Evolutionary conservation across 371 early-diverging fungal species (phyloP).

Genomic region (Capillidium rhysosporum): DNA sequence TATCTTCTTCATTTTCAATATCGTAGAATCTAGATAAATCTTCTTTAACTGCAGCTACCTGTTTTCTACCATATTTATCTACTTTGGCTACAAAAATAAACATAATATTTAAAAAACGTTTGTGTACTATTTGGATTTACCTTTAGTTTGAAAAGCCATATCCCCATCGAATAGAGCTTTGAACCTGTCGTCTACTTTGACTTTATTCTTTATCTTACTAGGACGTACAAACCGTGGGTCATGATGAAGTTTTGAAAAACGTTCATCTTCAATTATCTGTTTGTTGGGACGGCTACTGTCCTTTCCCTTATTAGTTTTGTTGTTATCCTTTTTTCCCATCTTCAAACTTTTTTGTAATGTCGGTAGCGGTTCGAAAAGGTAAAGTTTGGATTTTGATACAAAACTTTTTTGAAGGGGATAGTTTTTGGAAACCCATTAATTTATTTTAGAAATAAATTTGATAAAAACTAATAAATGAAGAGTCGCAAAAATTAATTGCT

Average conservation of each 20-base stretch:
- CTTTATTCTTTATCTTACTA: slow-evolving; percentile 57
- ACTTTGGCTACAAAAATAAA: slow-evolving; percentile 31
- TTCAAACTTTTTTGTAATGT: background rate
- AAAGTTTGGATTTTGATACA: too few species aligned
- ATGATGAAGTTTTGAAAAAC: slow-evolving; percentile 60
- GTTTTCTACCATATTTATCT: slow-evolving; percentile 73
- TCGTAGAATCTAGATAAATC: slow-evolving; percentile 35
- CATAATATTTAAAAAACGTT: slow-evolving; percentile 4
- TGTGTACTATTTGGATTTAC: slow-evolving; percentile 39
- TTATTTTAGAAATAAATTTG: too few species aligned
- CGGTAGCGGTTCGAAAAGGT: too few species aligned
- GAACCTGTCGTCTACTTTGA: slow-evolving; percentile 82
- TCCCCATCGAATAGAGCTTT: slow-evolving; percentile 51
- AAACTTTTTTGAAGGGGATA: too few species aligned
- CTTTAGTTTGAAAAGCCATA: slow-evolving; percentile 31
- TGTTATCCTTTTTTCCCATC: slow-evolving; percentile 1
- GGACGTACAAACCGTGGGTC: slow-evolving; percentile 79
- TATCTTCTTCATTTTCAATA: slow-evolving; percentile 22
- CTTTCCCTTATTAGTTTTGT: background rate
- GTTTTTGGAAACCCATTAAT: too few species aligned
- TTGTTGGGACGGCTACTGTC: background rate
- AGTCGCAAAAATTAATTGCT: too few species aligned
- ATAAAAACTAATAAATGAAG: too few species aligned
- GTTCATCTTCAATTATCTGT: slow-evolving; percentile 42
- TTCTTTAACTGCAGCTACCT: slow-evolving; percentile 23